phyloP scores from a whole-genome alignment of 2,329 filamentous ascomycete species.

The Aspergillus fumigatus region DNA sequence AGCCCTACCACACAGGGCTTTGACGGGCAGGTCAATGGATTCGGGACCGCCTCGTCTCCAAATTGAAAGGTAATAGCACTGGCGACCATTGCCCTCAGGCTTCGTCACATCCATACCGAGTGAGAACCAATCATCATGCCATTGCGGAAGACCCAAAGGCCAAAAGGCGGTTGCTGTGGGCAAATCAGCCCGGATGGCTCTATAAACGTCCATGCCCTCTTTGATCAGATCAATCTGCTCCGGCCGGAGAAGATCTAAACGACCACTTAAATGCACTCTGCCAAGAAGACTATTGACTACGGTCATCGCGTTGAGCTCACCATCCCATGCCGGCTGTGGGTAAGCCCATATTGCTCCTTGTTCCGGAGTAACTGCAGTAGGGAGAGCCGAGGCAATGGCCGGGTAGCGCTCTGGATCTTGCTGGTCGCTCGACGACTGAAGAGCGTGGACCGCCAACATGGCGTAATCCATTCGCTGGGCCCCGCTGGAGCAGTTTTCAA shows the following conservation, averaged over 20 bases:
- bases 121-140: slow-evolving; percentile 30
- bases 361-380: slow-evolving; percentile 34
- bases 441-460: slow-evolving; percentile 27
- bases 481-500: slow-evolving; percentile 37
- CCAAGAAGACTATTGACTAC: slow-evolving; percentile 34
- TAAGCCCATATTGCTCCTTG: slow-evolving; percentile 36
- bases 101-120: slow-evolving; percentile 18
- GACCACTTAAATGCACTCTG: slow-evolving; percentile 29
- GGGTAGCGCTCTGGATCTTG: slow-evolving; percentile 30
- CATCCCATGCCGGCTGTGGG: slow-evolving; percentile 30
- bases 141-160: slow-evolving; percentile 30
- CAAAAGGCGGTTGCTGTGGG: slow-evolving; percentile 23
- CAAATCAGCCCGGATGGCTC: slow-evolving; percentile 19
- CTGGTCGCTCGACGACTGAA: slow-evolving; percentile 37
- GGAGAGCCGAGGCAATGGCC: slow-evolving; percentile 26
- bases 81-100: background rate
- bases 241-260: slow-evolving; percentile 19
- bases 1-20: background rate
- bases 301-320: slow-evolving; percentile 32
- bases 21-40: slow-evolving; percentile 2
- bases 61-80: slow-evolving; percentile 13
- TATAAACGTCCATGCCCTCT: slow-evolving; percentile 30
- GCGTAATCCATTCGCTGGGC: slow-evolving; percentile 36
- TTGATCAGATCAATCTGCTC: slow-evolving; percentile 22
- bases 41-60: slow-evolving; percentile 18